phyloP scores from a whole-genome alignment of 1,284 basidiomycete species.

The Pseudozyma flocculosa region DNA sequence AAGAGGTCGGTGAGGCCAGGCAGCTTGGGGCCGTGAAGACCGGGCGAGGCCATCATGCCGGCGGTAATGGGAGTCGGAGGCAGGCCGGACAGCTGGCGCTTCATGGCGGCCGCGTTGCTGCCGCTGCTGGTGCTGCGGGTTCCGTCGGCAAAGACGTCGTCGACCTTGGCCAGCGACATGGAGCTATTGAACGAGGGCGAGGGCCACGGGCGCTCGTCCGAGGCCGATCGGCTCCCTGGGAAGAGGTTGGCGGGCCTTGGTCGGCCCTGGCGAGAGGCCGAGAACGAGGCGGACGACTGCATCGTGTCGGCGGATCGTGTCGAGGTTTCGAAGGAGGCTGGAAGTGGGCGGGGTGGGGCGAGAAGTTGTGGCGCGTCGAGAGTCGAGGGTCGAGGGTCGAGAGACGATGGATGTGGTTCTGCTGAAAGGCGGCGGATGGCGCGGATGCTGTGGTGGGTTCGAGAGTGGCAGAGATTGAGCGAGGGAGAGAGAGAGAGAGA shows the following conservation, averaged over 20 bases:
- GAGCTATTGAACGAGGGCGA: constrained; percentile 39
- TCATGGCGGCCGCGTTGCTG: not conserved
- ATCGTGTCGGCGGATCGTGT: not conserved
- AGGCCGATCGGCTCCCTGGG: constrained; percentile 12
- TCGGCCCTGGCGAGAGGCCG: constrained; percentile 24
- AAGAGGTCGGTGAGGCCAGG: constrained; percentile 27
- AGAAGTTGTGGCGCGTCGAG: too few species aligned
- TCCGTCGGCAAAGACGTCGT: constrained; percentile 32
- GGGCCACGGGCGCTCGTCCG: constrained; percentile 24
- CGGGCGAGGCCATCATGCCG: not conserved
- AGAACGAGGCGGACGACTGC: constrained; percentile 11
- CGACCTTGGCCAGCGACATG: constrained; percentile 21
- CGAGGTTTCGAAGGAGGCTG: too few species aligned
- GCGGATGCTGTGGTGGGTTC: too few species aligned
- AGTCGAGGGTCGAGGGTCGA: too few species aligned
- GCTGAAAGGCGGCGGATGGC: too few species aligned
- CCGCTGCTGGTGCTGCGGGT: not conserved
- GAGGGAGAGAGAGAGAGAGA: too few species aligned
- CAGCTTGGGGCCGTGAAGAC: constrained; percentile 1
- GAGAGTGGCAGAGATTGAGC: too few species aligned
- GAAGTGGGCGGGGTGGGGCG: too few species aligned
- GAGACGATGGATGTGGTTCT: too few species aligned
- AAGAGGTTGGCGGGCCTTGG: constrained; percentile 18
- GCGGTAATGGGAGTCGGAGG: not conserved
- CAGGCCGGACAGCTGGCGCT: not conserved